Conservation (phyloP, 768 basidiomycete species). For the Psilocybe cyanescens region DNA sequence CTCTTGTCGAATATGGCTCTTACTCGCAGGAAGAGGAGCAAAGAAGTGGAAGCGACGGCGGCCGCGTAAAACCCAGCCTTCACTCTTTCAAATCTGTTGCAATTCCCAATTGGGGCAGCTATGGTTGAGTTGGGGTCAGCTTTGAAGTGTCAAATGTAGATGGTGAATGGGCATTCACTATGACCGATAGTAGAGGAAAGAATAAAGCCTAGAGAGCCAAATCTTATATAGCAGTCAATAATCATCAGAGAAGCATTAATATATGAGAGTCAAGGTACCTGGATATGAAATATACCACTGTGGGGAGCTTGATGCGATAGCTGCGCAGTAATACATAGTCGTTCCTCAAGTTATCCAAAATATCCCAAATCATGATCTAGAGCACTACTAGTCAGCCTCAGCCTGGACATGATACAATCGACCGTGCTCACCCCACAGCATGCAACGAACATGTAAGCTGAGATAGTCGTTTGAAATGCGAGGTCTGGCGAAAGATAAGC, state of each 20-base stretch:
- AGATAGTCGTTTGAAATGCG: conserved; percentile 10
- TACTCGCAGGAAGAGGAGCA: conserved; percentile 30
- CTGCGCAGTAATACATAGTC: conserved; percentile 25
- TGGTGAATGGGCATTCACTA: conserved; percentile 3
- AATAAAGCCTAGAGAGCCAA: conserved; percentile 16
- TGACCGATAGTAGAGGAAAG: conserved; percentile 16
- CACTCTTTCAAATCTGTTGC: not conserved
- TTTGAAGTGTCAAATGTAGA: not conserved
- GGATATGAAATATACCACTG: conserved; percentile 26
- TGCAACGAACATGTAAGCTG: conserved; percentile 5
- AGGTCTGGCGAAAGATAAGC: conserved; percentile 14
- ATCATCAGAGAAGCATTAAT: not conserved
- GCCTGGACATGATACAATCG: not conserved
- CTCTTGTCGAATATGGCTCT: conserved; percentile 21
- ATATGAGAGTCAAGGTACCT: conserved; percentile 14
- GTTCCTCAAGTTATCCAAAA: conserved; percentile 23
- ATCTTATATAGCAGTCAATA: conserved; percentile 1
- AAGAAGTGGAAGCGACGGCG: conserved; percentile 14
- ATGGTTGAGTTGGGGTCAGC: not conserved
- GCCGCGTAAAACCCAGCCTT: not conserved
- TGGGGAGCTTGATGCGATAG: conserved; percentile 20
- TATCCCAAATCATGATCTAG: conserved; percentile 32
- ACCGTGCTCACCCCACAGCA: conserved; percentile 1
- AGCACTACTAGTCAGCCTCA: not conserved
- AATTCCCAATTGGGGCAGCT: not conserved